A percentile compares a stretch with the other conserved stretches of the same genome.
Conservation (phyloP, 495 filamentous ascomycete genomes). For the Penicillium subrubescens region DNA sequence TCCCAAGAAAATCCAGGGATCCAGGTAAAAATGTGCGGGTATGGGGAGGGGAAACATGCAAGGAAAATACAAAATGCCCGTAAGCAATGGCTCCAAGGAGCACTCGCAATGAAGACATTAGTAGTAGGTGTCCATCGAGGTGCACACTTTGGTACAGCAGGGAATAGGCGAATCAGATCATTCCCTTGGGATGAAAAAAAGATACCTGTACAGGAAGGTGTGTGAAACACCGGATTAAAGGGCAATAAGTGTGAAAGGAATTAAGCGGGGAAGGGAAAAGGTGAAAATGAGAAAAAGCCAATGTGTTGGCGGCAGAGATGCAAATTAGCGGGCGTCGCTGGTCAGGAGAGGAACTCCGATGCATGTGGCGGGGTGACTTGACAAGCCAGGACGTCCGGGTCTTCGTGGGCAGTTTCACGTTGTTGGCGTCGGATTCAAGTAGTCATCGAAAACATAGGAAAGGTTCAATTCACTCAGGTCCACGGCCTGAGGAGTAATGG, state of each 20-base stretch:
- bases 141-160: conserved; percentile 35
- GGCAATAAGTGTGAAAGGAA: conserved; percentile 33
- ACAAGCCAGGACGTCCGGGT: conserved; percentile 16
- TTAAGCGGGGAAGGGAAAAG: conserved; percentile 16
- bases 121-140: conserved; percentile 26
- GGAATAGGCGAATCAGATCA: too few species aligned
- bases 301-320: conserved; percentile 5
- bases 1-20: not conserved
- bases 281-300: conserved; percentile 33
- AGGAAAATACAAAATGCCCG: conserved; percentile 18
- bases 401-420: conserved; percentile 23
- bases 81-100: conserved; percentile 6
- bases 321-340: conserved; percentile 9
- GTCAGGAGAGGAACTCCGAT: not conserved
- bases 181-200: conserved; percentile 18
- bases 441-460: conserved; percentile 40
- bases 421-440: conserved; percentile 10
- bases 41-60: not conserved
- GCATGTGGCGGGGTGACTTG: not conserved
- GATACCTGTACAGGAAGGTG: conserved; percentile 37
- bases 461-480: conserved; percentile 8
- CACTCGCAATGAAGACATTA: conserved; percentile 8
- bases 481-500: conserved; percentile 11
- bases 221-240: conserved; percentile 40
- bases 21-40: not conserved